Percentiles rank a stretch among this genome's conserved stretches.
These are phyloP conservation scores for Neonectria faginata DNA, from an alignment of 2,329 filamentous ascomycete genomes.

Conservation along the genomic window DNA sequence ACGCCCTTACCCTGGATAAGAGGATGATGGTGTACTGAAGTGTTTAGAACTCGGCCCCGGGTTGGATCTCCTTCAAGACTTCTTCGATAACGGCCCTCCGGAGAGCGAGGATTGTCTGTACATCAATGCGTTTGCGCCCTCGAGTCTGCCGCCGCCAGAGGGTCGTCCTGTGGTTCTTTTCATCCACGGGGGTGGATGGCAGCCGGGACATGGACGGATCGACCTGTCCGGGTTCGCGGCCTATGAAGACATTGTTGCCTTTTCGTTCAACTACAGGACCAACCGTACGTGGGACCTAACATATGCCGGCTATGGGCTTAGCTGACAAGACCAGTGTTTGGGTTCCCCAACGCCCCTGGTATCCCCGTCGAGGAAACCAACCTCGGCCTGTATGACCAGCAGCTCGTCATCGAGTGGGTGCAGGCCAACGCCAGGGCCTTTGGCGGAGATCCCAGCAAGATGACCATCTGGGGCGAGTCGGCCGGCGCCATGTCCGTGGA, in stretches of 20 bases:
- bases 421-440: constrained; percentile 44
- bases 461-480: constrained; percentile 47
- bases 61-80: constrained; percentile 32
- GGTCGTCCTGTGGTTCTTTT: constrained; percentile 43
- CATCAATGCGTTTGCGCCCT: constrained; percentile 45
- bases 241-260: constrained; percentile 44
- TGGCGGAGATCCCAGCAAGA: constrained; percentile 42
- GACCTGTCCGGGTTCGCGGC: constrained; percentile 44
- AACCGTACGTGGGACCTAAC: constrained; percentile 32
- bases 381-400: constrained; percentile 45
- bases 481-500: constrained; percentile 50
- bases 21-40: neutral
- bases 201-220: constrained; percentile 37
- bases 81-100: constrained; percentile 36
- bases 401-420: constrained; percentile 45
- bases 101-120: constrained; percentile 48
- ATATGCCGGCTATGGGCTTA: neutral
- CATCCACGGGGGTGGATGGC: constrained; percentile 44
- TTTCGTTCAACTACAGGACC: constrained; percentile 45
- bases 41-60: constrained; percentile 37
- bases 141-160: constrained; percentile 4
- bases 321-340: constrained; percentile 44
- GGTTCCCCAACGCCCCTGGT: constrained; percentile 59
- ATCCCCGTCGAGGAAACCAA: constrained; percentile 51
- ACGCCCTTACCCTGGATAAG: neutral